These are phyloP conservation scores for Prinsepia uniflora DNA, from an alignment of 306 rosid species.

Conservation along the genomic window DNA sequence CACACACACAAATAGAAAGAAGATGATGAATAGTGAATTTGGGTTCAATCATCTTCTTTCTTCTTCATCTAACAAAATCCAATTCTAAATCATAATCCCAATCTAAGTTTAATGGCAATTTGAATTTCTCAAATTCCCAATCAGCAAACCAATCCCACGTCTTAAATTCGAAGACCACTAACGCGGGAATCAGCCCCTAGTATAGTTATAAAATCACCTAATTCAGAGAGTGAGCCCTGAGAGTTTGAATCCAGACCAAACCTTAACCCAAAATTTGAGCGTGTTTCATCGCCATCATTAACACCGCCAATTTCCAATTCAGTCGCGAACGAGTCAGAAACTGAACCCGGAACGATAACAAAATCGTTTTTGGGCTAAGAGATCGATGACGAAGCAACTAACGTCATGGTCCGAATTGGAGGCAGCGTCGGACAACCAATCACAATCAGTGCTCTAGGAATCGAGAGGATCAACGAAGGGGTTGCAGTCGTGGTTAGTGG, in stretches of 20 bases:
- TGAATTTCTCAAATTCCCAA: no score
- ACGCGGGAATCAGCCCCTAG: slow-evolving; percentile 18
- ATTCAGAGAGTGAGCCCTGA: slow-evolving; percentile 27
- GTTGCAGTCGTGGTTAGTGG: slow-evolving; percentile 33
- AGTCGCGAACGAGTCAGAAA: slow-evolving; percentile 33
- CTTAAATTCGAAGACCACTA: slow-evolving; percentile 55
- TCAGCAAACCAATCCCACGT: no score
- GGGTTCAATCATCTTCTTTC: no score
- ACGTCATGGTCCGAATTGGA: slow-evolving; percentile 53
- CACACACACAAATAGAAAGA: no score
- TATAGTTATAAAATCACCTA: slow-evolving; percentile 20
- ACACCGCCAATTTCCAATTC: slow-evolving; percentile 33
- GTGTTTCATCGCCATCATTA: slow-evolving; percentile 27
- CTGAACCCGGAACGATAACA: slow-evolving; percentile 20
- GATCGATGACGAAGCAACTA: slow-evolving; percentile 73
- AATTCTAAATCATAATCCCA: no score
- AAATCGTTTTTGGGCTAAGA: slow-evolving; percentile 28
- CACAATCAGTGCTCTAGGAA: slow-evolving; percentile 24
- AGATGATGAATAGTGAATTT: no score
- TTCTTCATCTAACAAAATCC: no score
- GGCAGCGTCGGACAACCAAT: slow-evolving; percentile 49
- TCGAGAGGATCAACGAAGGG: slow-evolving; percentile 37
- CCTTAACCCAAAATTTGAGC: slow-evolving; percentile 29
- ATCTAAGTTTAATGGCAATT: no score
- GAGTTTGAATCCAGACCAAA: slow-evolving; percentile 31